phyloP scores from a whole-genome alignment of 1,139 yeast species.

The Saccharomyces hybrid region DNA sequence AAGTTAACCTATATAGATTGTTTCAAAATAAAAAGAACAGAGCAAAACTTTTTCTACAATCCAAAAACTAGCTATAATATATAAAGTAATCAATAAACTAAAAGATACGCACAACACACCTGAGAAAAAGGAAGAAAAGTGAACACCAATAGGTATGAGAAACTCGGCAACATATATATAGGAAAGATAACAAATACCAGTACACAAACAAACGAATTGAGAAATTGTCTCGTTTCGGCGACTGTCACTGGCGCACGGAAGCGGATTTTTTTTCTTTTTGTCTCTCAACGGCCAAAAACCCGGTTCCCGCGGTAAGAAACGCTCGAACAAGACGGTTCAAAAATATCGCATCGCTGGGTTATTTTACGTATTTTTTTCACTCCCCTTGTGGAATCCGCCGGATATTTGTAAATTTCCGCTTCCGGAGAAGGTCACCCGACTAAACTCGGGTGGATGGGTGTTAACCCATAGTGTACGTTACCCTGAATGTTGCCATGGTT shows the following conservation, averaged over 20 bases:
- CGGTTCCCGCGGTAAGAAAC: neutral
- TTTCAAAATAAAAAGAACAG: neutral
- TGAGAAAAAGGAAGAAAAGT: neutral
- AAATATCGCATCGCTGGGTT: slow-evolving; percentile 1
- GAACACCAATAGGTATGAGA: neutral
- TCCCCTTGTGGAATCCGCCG: neutral
- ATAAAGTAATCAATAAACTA: neutral
- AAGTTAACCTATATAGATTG: neutral
- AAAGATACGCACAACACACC: neutral
- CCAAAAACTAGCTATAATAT: neutral
- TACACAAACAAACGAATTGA: neutral
- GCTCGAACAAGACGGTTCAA: neutral
- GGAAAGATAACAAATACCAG: neutral
- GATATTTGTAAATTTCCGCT: slow-evolving; percentile 1
- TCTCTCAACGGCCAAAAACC: neutral
- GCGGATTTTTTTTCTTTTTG: neutral
- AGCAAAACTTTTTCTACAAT: neutral
- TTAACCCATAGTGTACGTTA: no score
- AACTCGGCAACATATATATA: neutral
- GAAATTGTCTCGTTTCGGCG: neutral
- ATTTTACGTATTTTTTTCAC: neutral
- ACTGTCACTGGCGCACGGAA: neutral
- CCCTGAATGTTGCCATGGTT: neutral
- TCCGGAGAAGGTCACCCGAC: neutral
- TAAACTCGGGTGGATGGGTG: neutral